These are phyloP conservation scores for Verticillium albo-atrum DNA, from an alignment of 2,329 filamentous ascomycete genomes.

Conservation along the genomic window DNA sequence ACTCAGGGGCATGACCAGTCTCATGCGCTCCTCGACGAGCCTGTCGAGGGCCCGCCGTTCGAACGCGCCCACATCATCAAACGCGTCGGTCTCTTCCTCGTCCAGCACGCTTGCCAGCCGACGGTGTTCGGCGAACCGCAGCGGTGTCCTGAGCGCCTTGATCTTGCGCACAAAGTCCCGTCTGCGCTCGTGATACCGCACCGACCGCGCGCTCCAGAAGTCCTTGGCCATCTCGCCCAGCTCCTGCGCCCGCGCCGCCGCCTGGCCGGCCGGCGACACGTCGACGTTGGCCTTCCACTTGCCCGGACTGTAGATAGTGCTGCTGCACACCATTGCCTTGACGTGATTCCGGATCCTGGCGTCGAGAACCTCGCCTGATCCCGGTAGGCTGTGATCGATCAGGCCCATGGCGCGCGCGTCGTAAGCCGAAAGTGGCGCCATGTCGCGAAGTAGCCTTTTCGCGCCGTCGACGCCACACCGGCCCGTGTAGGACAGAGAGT, in stretches of 20 bases:
- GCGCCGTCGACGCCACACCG: slow-evolving; percentile 28
- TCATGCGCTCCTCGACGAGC: background rate
- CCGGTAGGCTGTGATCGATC: slow-evolving; percentile 32
- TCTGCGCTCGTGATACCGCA: slow-evolving; percentile 31
- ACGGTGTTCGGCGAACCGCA: slow-evolving; percentile 33
- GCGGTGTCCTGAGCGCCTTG: slow-evolving; percentile 28
- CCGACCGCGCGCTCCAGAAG: slow-evolving; percentile 32
- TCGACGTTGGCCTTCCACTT: slow-evolving; percentile 30
- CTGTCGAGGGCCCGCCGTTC: slow-evolving; percentile 10
- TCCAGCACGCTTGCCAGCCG: slow-evolving; percentile 20
- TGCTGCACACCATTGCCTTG: slow-evolving; percentile 18
- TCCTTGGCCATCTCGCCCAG: slow-evolving; percentile 35
- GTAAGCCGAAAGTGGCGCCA: slow-evolving; percentile 31
- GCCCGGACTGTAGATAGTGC: slow-evolving; percentile 7
- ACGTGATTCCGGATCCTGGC: slow-evolving; percentile 29
- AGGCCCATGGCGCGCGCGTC: slow-evolving; percentile 31
- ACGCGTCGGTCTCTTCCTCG: slow-evolving; percentile 30
- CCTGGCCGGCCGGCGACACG: slow-evolving; percentile 23
- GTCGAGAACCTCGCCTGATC: slow-evolving; percentile 24
- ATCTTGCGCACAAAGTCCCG: slow-evolving; percentile 34
- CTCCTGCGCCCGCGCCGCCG: slow-evolving; percentile 27
- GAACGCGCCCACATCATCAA: slow-evolving; percentile 24
- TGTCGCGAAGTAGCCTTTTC: slow-evolving; percentile 24
- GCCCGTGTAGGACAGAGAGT: slow-evolving; percentile 32
- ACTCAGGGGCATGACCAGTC: background rate